Conservation (phyloP, 2,329 filamentous ascomycete genomes). For the Sarocladium brachiariae region DNA sequence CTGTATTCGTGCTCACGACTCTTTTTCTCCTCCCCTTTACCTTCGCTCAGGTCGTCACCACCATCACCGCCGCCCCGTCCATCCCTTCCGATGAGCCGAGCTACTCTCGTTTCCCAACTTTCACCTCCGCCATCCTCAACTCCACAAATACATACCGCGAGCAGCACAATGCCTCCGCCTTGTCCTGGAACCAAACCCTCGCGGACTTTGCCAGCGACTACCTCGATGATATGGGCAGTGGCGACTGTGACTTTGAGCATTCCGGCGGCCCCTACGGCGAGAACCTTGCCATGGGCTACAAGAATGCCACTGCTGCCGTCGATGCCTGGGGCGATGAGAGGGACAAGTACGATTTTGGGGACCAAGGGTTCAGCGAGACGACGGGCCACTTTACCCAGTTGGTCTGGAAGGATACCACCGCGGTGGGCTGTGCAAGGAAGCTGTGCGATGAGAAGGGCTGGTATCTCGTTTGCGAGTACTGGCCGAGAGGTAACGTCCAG, state of each 20-base stretch:
- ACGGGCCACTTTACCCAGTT: slow-evolving; percentile 70
- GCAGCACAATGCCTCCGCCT: slow-evolving; percentile 50
- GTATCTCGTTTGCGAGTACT: slow-evolving; percentile 67
- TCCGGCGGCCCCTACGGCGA: slow-evolving; percentile 62
- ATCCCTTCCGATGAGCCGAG: slow-evolving; percentile 30
- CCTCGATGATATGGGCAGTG: slow-evolving; percentile 23
- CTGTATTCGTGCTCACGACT: too few species aligned
- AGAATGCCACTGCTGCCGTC: slow-evolving; percentile 51
- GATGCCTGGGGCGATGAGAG: slow-evolving; percentile 56
- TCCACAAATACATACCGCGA: slow-evolving; percentile 60
- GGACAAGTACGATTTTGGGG: slow-evolving; percentile 48
- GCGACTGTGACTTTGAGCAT: slow-evolving; percentile 44
- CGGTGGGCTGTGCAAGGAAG: slow-evolving; percentile 47
- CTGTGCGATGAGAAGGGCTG: slow-evolving; percentile 45
- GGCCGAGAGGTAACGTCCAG: slow-evolving; percentile 57
- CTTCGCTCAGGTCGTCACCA: slow-evolving; percentile 15
- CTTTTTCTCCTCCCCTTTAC: not conserved
- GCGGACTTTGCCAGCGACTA: slow-evolving; percentile 48
- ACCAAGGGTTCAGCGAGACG: slow-evolving; percentile 47
- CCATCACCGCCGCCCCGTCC: slow-evolving; percentile 25
- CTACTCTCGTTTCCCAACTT: slow-evolving; percentile 25
- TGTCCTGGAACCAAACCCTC: slow-evolving; percentile 61
- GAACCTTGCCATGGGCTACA: slow-evolving; percentile 64
- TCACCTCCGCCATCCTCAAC: slow-evolving; percentile 52
- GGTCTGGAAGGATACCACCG: slow-evolving; percentile 59